Base-by-base conservation (phyloP, 768 basidiomycete genomes). In the Tricholoma sp. region DNA sequence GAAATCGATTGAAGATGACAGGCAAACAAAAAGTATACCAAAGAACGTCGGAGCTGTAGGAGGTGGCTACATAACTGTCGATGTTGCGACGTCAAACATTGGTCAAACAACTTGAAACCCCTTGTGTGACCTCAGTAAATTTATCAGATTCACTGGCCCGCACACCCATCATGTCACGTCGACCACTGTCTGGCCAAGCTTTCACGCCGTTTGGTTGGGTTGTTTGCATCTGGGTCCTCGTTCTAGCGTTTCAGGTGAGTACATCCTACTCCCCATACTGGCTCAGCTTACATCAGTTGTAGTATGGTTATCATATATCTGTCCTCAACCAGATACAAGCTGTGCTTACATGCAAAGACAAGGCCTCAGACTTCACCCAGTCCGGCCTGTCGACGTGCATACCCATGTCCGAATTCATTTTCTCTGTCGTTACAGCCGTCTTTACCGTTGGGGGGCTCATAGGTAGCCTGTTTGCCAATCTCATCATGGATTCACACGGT, bases 231-330 rank as follows among this genome's bases (percentile, higher is more conserved):
- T 91, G 89, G 89, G 73, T 89, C 11, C 79, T 89, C 47, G 59
- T 81, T 14, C 77, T 76, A 50, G 78, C 85, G 9, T 89, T 90
- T 65, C 80, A 80, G 72, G 78, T 76, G 58, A 21, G 56, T 47
- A 31, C 58, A n/a, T 31, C 32, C 14, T 45, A 29, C 21, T 50
- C 21, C 32, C 46, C 52, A 18, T 4, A 35, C 29, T 27, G 52
- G 52, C 18, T 50, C 50, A 31, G 61, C 52, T 41, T 50, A 41
- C 34, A 50, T 32, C 22, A 12, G 39, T 51, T 27, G 16, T 51
- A 91, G 82, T 92, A 91, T 73, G 94, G 94, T n/a, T 97, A 89
- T 70, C 92, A 96, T 69, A 91, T 94, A 41, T 90, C 93, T 1
- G 87, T 87, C 14, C 81, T 98, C 58, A 98, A 98, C 69, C 93